A percentile compares a stretch with the other conserved stretches of the same genome.
Conservation (phyloP, 306 rosid species). For the Pyrus bretschneideri region DNA sequence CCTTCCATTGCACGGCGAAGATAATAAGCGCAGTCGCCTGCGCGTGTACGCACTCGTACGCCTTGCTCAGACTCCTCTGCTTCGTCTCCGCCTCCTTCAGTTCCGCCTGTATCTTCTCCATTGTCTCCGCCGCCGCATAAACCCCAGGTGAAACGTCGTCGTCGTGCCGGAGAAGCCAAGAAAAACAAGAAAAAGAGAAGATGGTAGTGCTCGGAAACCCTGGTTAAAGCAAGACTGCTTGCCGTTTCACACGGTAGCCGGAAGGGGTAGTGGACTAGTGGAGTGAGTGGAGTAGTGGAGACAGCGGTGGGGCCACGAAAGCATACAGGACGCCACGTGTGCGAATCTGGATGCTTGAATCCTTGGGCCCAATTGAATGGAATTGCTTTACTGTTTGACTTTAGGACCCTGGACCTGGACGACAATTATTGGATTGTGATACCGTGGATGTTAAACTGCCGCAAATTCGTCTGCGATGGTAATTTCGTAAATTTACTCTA, state of each 20-base stretch:
- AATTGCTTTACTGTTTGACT: no score
- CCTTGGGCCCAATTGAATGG: no score
- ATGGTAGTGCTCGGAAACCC: background rate
- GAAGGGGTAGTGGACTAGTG: no score
- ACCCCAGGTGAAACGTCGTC: background rate
- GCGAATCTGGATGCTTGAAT: background rate
- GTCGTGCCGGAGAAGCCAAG: background rate
- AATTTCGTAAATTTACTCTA: no score
- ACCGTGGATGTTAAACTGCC: no score
- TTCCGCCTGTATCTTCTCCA: background rate
- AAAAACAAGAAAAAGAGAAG: background rate
- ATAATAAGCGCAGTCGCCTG: slow-evolving; percentile 24
- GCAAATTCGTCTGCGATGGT: no score
- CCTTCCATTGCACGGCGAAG: slow-evolving; percentile 4
- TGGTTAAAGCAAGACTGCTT: background rate
- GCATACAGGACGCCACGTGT: background rate
- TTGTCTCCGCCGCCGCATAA: background rate
- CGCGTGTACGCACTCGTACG: slow-evolving; percentile 2
- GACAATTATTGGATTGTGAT: no score
- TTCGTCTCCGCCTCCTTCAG: background rate
- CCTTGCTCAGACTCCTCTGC: slow-evolving; percentile 3
- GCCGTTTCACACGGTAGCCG: background rate
- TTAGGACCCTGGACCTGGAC: no score
- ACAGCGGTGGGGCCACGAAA: background rate
- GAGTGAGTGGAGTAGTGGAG: background rate